Base-by-base conservation (phyloP, 306 rosid genomes). In the Quercus gilva region DNA sequence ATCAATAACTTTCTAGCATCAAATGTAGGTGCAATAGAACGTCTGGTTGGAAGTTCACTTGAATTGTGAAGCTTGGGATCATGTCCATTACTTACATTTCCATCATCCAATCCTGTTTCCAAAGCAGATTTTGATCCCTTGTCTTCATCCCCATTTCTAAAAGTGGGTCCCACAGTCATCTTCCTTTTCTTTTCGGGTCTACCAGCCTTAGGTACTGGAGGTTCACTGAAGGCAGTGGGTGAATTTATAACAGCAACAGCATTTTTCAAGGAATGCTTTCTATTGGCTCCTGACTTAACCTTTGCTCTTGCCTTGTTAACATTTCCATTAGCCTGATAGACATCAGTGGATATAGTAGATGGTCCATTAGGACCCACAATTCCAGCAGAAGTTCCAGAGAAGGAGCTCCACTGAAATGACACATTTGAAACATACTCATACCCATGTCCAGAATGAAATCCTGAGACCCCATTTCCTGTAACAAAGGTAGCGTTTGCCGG, bases 1-100 rank as follows among this genome's bases (percentile, higher is more conserved):
- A 93, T 89, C 90, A 91, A 82, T 85, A 96, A 69, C 82, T 90
- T 93, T 79, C 97, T 90, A 14, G 89, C 89, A 78, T 96, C 97
- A 76, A 91, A 90, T 71, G 91, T 87, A 0, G 98, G 99, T 71
- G 97, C 90, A 78, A 80, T 28, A 43, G 91, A 82, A 67, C 89
- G 98, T 82, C 86, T 91, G 49, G 73, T 74, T 55, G 76, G 92
- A 82, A 83, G 84, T 82, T 92, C 99, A 72, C 41, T 74, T 14
- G 85, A 23, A 26, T 82, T 7, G 29, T 86, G 77, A 81, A 61
- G 76, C 81, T 84, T 89, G 75, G 81, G 91, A 78, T 84, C 91
- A 53, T 59, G 82, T 69, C 82, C 94, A 61, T 64, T 17, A 75
- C 87, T 85, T 57, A 84, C 91, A 85, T 88, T 89, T 63, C 91